phyloP scores from a whole-genome alignment of 2,329 filamentous ascomycete species.

The Penicillium corylophilum region DNA sequence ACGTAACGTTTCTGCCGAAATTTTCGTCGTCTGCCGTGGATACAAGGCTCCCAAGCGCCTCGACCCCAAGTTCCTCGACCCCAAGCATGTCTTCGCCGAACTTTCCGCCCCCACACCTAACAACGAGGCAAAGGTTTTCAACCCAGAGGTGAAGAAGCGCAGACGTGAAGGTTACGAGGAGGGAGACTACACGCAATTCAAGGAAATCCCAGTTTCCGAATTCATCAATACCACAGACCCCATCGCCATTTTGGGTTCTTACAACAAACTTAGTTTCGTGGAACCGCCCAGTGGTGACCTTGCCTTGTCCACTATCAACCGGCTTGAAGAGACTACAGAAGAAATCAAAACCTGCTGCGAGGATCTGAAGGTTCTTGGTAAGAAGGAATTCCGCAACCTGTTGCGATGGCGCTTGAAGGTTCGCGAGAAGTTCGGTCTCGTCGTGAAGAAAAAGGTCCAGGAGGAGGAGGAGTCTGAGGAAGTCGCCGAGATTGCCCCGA shows the following conservation, averaged over 20 bases:
- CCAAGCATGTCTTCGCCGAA: slow-evolving; percentile 87
- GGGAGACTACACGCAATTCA: slow-evolving; percentile 88
- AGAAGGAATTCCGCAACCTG: slow-evolving; percentile 90
- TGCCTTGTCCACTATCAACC: slow-evolving; percentile 79
- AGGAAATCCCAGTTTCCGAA: slow-evolving; percentile 82
- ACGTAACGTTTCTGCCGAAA: slow-evolving; percentile 94
- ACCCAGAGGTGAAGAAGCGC: slow-evolving; percentile 94
- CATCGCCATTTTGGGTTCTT: slow-evolving; percentile 81
- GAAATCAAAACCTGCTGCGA: slow-evolving; percentile 77
- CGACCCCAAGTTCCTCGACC: slow-evolving; percentile 88
- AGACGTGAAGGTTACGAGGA: slow-evolving; percentile 98
- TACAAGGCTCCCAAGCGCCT: slow-evolving; percentile 94
- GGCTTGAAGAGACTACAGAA: slow-evolving; percentile 79
- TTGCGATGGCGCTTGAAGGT: slow-evolving; percentile 87
- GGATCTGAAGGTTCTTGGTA: slow-evolving; percentile 85
- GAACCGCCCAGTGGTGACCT: slow-evolving; percentile 80
- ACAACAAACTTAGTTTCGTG: slow-evolving; percentile 81
- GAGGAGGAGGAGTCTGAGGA: slow-evolving; percentile 61
- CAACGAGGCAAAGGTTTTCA: slow-evolving; percentile 97
- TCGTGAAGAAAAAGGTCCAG: slow-evolving; percentile 66
- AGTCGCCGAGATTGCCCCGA: slow-evolving; percentile 77
- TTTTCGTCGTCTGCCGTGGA: slow-evolving; percentile 94
- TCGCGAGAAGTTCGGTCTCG: slow-evolving; percentile 85
- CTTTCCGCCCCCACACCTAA: slow-evolving; percentile 82
- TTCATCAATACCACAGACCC: slow-evolving; percentile 94